phyloP scores from a whole-genome alignment of 2,329 filamentous ascomycete species.

The Fusarium solani-melongenae region DNA sequence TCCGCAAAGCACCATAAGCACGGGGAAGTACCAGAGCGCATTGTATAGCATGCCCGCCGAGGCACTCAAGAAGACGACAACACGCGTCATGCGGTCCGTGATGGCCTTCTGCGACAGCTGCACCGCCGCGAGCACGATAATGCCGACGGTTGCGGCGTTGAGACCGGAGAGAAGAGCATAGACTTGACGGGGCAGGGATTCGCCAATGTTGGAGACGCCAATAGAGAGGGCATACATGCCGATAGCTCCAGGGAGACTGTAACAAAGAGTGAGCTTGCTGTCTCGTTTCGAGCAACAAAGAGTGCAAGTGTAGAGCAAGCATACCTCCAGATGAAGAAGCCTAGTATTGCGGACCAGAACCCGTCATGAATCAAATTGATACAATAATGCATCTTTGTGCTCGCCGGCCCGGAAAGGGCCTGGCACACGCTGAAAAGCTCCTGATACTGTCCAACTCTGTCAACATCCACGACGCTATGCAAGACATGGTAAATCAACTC shows the following conservation, averaged over 20 bases:
- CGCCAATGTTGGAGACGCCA: constrained; percentile 70
- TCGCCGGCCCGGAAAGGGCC: constrained; percentile 73
- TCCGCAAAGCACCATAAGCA: constrained; percentile 69
- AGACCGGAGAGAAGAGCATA: constrained; percentile 78
- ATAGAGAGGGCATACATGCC: constrained; percentile 76
- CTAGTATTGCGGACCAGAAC: constrained; percentile 65
- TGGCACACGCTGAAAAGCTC: constrained; percentile 78
- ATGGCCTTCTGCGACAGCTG: constrained; percentile 75
- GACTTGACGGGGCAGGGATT: constrained; percentile 68
- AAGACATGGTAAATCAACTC: not conserved
- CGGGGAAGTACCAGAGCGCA: constrained; percentile 79
- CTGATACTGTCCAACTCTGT: constrained; percentile 64
- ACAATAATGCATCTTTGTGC: constrained; percentile 78
- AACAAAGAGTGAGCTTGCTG: constrained; percentile 1
- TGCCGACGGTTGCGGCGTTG: constrained; percentile 77
- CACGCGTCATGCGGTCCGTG: constrained; percentile 70
- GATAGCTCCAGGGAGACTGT: constrained; percentile 72
- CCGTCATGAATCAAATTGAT: constrained; percentile 74
- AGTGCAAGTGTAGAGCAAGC: not conserved
- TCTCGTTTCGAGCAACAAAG: not conserved
- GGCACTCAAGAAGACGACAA: constrained; percentile 72
- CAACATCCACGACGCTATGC: not conserved
- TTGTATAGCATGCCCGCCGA: constrained; percentile 76
- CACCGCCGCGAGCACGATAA: constrained; percentile 77
- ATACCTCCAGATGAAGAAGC: constrained; percentile 73